A percentile compares a stretch with the other conserved stretches of the same genome.
Conservation (phyloP, 805 yeast genomes). For the Starmerella floricola region DNA sequence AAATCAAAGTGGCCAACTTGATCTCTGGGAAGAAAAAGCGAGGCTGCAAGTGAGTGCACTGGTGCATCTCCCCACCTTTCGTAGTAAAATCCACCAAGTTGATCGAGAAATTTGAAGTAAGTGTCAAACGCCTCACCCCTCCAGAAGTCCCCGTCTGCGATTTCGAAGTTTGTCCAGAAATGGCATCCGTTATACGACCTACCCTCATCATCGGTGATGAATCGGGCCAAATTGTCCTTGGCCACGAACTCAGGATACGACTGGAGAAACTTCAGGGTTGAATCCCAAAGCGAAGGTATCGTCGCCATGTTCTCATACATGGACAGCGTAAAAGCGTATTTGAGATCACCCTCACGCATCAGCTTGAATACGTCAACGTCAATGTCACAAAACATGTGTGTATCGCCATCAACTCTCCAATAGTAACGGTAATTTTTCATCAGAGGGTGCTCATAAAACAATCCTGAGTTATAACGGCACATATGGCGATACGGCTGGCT, state of each 20-base stretch:
- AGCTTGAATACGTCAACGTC: conserved; percentile 91
- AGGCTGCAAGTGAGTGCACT: conserved; percentile 77
- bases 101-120: conserved; percentile 60
- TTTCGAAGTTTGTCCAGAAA: conserved; percentile 91
- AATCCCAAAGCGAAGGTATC: conserved; percentile 64
- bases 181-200: conserved; percentile 70
- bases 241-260: conserved; percentile 42
- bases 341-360: conserved; percentile 58
- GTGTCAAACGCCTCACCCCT: conserved; percentile 48
- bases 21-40: conserved; percentile 52
- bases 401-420: conserved; percentile 94
- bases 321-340: conserved; percentile 75
- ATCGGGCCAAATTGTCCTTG: conserved; percentile 48
- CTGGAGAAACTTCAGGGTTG: conserved; percentile 37
- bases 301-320: conserved; percentile 71
- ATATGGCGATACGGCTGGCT: conserved; percentile 76
- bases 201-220: conserved; percentile 55
- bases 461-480: conserved; percentile 85
- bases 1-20: conserved; percentile 87
- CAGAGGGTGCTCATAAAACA: conserved; percentile 67
- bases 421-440: conserved; percentile 71
- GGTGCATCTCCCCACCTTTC: conserved; percentile 99
- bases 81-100: conserved; percentile 67
- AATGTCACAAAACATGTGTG: conserved; percentile 77
- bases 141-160: conserved; percentile 72